Base-by-base conservation (phyloP, 257 asterid genomes). In the Solanum peruvianum region DNA sequence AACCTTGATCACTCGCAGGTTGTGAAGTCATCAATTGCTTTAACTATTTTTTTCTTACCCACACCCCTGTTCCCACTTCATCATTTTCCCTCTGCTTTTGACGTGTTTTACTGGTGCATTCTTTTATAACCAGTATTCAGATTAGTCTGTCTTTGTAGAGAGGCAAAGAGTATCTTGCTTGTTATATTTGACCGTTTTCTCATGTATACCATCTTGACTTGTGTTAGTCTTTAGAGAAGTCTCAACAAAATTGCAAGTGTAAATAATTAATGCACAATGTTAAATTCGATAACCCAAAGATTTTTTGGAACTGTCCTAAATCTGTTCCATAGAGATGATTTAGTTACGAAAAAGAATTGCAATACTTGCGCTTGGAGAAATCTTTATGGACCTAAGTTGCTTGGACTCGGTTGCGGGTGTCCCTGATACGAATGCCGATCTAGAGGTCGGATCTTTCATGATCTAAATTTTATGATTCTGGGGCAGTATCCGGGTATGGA, bases 1-100 rank as follows among this genome's bases (percentile, higher is more conserved):
- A 94, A 92, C 90, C 98, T 95, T 71, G 99, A 95, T 89, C 94
- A 93, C 89, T 97, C 99, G 60, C 98, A 97, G 99, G 99, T 97
- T 85, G 89, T 77, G 73, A 39, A 85, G 86, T 77, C 70, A 75
- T 49, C 52, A 85, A 72, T 66, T 81, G 13, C 56, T 29, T 72
- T 85, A 25, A 47, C 56, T 23, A 42, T 69, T 60, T 86, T 56
- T 62, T 66, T 47, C 29, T 47, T 80, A 44, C 31, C 15, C 47
- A 85, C 33, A 5, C 41, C 82, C 80, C 87, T 44, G 44, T 67
- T 71, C 82, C 82, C 25, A 71, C 87, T 27, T 71, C 18, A 64
- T 85, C 78, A 10, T 84, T 84, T 67, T 16, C 47, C 23, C 20
- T 85, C 31, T 67, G 25, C 21, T 7, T 42, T 67, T 47, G 29